Evolutionary conservation across 2,329 filamentous ascomycete genomes (phyloP), one percentile per base, ranked within the genome.

Genomic region (Clarireedia sp.): DNA sequence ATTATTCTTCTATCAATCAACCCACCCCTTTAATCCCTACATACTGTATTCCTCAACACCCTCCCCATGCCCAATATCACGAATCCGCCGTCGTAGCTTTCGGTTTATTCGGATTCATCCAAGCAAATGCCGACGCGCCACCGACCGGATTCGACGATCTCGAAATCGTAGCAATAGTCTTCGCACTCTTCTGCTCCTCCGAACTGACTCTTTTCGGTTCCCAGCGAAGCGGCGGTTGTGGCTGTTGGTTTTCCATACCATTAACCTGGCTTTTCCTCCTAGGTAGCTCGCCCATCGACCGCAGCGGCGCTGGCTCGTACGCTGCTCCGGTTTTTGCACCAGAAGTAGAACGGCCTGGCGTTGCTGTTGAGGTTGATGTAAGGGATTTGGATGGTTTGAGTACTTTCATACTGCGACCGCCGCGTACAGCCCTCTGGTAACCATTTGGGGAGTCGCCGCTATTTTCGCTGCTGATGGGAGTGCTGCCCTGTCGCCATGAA

Each of bases 61-160:
- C 44, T 26, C 37, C n/a, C 4, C 29, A 48, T 50, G 36, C 10
- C 45, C n/a, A n/a, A n/a, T n/a, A n/a, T n/a, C 45, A 54, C 21
- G 46, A 54, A 33, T 54, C 52, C 6, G 52, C 37, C 10, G 56
- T 33, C 24, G 62, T 52, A 5, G 59, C 55, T 24, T 63, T 64
- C 5, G 62, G 52, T 45, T 66, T 66, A 10, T 54, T 54, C 12
- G 77, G 72, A 48, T 87, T 92, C 75, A 96, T 85, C 91, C 91
- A 97, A 12, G 88, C 86, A 73, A 97, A 97, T 2, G 92, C 92
- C 57, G 89, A 94, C 14, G 88, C 92, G n/a, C 89, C 89, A 8
- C 92, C 92, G 17, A 96, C 81, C 0, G 94, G 92, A 67, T 97
- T 97, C 33, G 82, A 77, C 6, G 82, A 78, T 55, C 83, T 79